Evolutionary conservation across 1,284 basidiomycete species (phyloP).

Genomic region (Fomitopsis palustris): DNA sequence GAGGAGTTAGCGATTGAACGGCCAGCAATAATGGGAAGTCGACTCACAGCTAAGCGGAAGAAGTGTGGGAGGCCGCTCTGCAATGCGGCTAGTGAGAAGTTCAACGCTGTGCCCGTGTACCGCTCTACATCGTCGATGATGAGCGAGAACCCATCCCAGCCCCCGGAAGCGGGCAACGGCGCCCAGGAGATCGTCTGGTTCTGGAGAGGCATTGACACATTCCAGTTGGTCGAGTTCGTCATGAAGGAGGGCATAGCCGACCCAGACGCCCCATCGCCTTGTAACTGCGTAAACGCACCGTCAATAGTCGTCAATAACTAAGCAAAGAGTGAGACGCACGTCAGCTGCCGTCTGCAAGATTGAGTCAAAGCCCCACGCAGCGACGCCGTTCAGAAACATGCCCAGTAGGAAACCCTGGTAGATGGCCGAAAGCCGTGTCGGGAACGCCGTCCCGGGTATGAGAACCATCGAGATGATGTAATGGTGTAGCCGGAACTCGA

Average conservation of each 20-base stretch:
- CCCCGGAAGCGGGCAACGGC: conserved; percentile 41
- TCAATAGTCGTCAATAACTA: conserved; percentile 4
- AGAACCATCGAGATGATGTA: conserved; percentile 76
- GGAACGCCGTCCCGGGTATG: conserved; percentile 78
- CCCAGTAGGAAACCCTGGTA: conserved; percentile 82
- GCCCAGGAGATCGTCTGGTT: conserved; percentile 68
- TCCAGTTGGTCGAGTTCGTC: conserved; percentile 67
- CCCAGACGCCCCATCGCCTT: conserved; percentile 69
- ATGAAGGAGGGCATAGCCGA: conserved; percentile 69
- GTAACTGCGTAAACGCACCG: conserved; percentile 43
- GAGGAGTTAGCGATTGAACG: conserved; percentile 2
- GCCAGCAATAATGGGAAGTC: not conserved
- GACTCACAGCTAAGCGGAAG: conserved; percentile 79
- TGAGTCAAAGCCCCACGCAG: conserved; percentile 77
- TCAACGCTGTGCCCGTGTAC: conserved; percentile 62
- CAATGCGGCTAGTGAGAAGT: conserved; percentile 64
- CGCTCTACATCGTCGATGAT: conserved; percentile 85
- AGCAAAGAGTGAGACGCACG: conserved; percentile 37
- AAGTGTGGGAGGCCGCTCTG: conserved; percentile 71
- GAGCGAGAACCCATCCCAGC: conserved; percentile 78
- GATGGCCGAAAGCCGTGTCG: conserved; percentile 74
- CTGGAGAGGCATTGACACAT: conserved; percentile 47
- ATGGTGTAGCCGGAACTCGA: conserved; percentile 68
- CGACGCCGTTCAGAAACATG: conserved; percentile 76
- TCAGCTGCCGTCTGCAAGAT: conserved; percentile 77